A percentile compares a stretch with the other conserved stretches of the same genome.
These are phyloP conservation scores for Botryosphaeria dothidea DNA, from an alignment of 2,329 filamentous ascomycete genomes.

Conservation along the genomic window DNA sequence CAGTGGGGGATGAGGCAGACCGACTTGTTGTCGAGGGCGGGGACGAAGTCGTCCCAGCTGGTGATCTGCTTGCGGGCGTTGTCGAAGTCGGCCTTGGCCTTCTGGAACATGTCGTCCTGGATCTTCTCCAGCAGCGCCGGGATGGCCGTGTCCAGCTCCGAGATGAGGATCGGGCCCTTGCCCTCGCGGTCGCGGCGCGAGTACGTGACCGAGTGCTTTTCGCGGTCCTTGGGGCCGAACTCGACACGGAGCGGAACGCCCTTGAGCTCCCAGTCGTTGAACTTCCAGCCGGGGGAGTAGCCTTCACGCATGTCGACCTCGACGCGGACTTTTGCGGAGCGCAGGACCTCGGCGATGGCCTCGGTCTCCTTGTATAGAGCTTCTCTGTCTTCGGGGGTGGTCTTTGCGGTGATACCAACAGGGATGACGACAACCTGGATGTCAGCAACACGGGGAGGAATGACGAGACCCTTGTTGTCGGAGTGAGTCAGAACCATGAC, in stretches of 20 bases:
- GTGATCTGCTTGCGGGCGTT: slow-evolving; percentile 79
- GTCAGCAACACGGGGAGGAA: slow-evolving; percentile 87
- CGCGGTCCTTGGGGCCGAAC: slow-evolving; percentile 92
- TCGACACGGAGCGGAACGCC: slow-evolving; percentile 92
- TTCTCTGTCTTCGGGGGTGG: slow-evolving; percentile 68
- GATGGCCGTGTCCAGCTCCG: slow-evolving; percentile 71
- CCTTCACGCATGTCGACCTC: slow-evolving; percentile 84
- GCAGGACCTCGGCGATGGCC: slow-evolving; percentile 67
- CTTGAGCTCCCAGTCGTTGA: slow-evolving; percentile 98
- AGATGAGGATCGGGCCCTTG: slow-evolving; percentile 63
- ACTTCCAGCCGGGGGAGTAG: slow-evolving; percentile 95
- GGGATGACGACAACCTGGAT: slow-evolving; percentile 85
- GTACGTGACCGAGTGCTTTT: slow-evolving; percentile 78
- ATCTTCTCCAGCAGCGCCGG: slow-evolving; percentile 85
- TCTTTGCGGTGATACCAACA: slow-evolving; percentile 86
- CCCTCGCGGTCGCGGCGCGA: slow-evolving; percentile 83
- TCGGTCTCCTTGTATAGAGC: slow-evolving; percentile 76
- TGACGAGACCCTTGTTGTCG: slow-evolving; percentile 91
- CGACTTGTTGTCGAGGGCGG: slow-evolving; percentile 88
- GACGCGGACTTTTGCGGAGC: slow-evolving; percentile 72
- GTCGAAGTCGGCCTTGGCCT: slow-evolving; percentile 76
- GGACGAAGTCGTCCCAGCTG: slow-evolving; percentile 88
- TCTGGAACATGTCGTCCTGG: slow-evolving; percentile 75
- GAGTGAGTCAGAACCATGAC: slow-evolving; percentile 99
- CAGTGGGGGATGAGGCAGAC: slow-evolving; percentile 92